phyloP scores from a whole-genome alignment of 192 early-diverging fungal species.

The Gorgonomyces haynaldii region DNA sequence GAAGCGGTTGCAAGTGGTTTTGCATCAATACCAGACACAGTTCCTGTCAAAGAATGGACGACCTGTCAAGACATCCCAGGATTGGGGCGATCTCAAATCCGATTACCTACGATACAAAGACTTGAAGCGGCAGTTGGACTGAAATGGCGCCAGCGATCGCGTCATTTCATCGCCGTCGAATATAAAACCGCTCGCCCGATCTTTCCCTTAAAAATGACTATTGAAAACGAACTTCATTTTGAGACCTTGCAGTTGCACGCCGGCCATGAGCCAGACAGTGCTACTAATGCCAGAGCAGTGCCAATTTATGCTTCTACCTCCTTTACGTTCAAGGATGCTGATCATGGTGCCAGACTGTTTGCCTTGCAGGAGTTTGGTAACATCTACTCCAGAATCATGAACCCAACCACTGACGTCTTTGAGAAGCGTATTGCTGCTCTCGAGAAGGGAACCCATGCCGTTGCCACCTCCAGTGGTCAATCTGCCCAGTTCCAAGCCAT shows the following conservation, averaged over 20 bases:
- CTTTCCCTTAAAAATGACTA: conserved; percentile 7
- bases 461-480: conserved; percentile 65
- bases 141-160: too few relatives aligned
- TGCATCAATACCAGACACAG: conserved; percentile 30
- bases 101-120: too few relatives aligned
- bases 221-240: conserved; percentile 29
- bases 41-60: conserved; percentile 27
- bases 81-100: too few relatives aligned
- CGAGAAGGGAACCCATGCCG: conserved; percentile 65
- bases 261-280: conserved; percentile 49
- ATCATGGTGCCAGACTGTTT: conserved; percentile 76
- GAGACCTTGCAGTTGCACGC: conserved; percentile 91
- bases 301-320: conserved; percentile 88
- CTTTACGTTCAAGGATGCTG: conserved; percentile 69
- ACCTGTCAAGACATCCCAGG: conserved; percentile 21
- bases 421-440: conserved; percentile 87
- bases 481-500: conserved; percentile 81
- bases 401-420: conserved; percentile 81
- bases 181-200: too few relatives aligned
- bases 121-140: too few relatives aligned
- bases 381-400: conserved; percentile 75
- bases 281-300: conserved; percentile 69
- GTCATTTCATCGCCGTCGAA: too few relatives aligned
- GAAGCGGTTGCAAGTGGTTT: conserved; percentile 23
- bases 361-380: conserved; percentile 59